phyloP scores from a whole-genome alignment of 768 basidiomycete species.

The Peribolospora kevripleyi region DNA sequence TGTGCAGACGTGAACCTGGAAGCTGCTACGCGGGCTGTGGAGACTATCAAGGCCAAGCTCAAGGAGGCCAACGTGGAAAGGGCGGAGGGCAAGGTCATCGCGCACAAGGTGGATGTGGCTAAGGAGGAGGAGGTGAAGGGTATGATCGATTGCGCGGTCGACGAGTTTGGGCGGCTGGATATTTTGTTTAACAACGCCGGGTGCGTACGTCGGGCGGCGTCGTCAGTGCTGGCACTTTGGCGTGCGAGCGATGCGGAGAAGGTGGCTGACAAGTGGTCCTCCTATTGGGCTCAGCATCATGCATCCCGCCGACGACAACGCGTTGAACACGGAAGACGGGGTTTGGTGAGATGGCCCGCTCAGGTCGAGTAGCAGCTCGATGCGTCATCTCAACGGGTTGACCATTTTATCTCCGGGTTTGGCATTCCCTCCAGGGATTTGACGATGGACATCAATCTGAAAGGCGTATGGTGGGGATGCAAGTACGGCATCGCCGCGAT shows the following conservation, averaged over 20 bases:
- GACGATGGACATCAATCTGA: conserved; percentile 47
- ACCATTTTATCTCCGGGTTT: no score
- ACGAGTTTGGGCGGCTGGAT: conserved; percentile 77
- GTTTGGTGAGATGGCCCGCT: conserved; percentile 35
- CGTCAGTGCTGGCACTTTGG: no score
- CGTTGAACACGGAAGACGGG: conserved; percentile 80
- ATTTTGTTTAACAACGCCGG: conserved; percentile 31
- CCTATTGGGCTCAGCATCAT: no score
- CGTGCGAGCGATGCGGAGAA: no score
- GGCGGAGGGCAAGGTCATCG: conserved; percentile 22
- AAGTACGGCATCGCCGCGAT: conserved; percentile 94
- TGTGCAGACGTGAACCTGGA: conserved; percentile 65
- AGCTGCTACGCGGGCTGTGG: conserved; percentile 42
- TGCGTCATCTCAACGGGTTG: no score
- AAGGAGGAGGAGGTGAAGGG: conserved; percentile 67
- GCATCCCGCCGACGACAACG: conserved; percentile 15
- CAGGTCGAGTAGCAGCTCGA: no score
- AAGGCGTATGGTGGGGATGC: conserved; percentile 99
- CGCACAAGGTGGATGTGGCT: conserved; percentile 61
- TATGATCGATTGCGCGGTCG: conserved; percentile 52
- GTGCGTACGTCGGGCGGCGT: no score
- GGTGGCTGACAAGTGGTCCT: no score
- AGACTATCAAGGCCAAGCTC: conserved; percentile 33
- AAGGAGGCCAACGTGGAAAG: conserved; percentile 25
- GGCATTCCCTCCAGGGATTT: conserved; percentile 31